phyloP scores from a whole-genome alignment of 345 rosid species.

The Laguncularia racemosa region DNA sequence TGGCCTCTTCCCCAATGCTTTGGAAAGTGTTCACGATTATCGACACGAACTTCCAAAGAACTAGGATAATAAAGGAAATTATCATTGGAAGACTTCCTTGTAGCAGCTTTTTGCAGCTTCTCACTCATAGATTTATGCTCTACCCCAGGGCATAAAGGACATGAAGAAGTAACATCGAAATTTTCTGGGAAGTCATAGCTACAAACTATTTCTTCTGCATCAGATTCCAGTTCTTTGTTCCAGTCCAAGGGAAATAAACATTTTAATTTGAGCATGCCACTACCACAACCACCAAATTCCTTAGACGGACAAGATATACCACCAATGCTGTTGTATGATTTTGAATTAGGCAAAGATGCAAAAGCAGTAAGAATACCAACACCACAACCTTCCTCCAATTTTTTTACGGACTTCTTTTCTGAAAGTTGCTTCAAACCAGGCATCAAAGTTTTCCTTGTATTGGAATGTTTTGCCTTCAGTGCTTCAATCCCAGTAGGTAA shows the following conservation, averaged over 20 bases:
- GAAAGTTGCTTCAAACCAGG: conserved; percentile 16
- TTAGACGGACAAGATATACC: conserved; percentile 42
- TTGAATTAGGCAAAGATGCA: conserved; percentile 19
- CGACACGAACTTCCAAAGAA: conserved; percentile 37
- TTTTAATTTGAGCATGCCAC: conserved; percentile 42
- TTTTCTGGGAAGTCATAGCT: conserved; percentile 84
- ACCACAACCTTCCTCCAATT: conserved; percentile 15
- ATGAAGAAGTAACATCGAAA: conserved; percentile 43
- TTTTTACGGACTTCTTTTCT: conserved; percentile 19
- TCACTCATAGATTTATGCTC: conserved; percentile 32
- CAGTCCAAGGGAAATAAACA: conserved; percentile 42
- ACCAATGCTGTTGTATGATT: conserved; percentile 21
- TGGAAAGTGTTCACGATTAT: conserved; percentile 86
- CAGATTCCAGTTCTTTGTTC: conserved; percentile 64
- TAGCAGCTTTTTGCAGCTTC: conserved; percentile 67
- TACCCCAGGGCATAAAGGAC: conserved; percentile 52
- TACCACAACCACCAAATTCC: conserved; percentile 60
- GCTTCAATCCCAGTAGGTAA: conserved; percentile 30
- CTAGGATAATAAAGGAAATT: conserved; percentile 66
- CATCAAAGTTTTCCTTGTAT: conserved; percentile 22
- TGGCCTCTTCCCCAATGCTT: conserved; percentile 93
- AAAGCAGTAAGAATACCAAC: conserved; percentile 21
- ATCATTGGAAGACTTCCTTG: conserved; percentile 48
- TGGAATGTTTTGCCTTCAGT: conserved; percentile 24
- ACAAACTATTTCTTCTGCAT: conserved; percentile 82